Evolutionary conservation across 257 asterid genomes (phyloP), one percentile per base, ranked within the genome.

Genomic region (Capsicum chinense): DNA sequence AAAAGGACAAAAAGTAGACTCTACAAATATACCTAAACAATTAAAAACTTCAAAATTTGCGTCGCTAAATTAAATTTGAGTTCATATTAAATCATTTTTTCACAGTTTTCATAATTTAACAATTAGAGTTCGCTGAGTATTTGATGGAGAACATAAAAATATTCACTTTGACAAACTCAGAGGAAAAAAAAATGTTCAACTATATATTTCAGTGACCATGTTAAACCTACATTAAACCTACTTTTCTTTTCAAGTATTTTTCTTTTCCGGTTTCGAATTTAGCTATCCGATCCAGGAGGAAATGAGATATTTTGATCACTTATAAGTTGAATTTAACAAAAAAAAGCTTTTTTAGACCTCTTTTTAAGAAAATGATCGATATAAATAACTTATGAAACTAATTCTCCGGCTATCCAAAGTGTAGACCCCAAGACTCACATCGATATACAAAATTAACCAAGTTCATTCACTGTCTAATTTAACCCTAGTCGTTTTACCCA

Each of bases 401-500:
- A 39, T 39, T 39, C 42, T 39, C 42, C 42, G 0, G 42, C 42
- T 39, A 39, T 39, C 42, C 42, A 4, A 4, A 2, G 42, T 39
- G 4, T 39, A 39, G 42, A 39, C 26, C 26, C 26, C 26, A 26
- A 0, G 26, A 26, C 26, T 26, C 26, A 26, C 26, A 26, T 26
- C 26, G 26, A 26, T 26, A 26, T 39, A 39, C 42, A 39, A 17
- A 56, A 14, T 56, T 63, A 63, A 8, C 42, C 5, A 11, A 11
- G 68, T 62, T 39, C 68, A 44, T 44, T 66, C 10, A 66, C 73
- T 66, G n/a, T 13, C 44, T 66, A 66, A 66, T 66, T n/a, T 73
- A 47, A 47, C 79, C 58, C 37, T 39, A 44, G 39, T 47, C 9
- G 5, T 6, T 64, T 64, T 33, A 64, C 6, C 70, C 42, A 26